Percentiles rank a stretch among this genome's conserved stretches.
These are phyloP conservation scores for Trichophyton simii DNA, from an alignment of 2,329 filamentous ascomycete species.

Conservation along the genomic window DNA sequence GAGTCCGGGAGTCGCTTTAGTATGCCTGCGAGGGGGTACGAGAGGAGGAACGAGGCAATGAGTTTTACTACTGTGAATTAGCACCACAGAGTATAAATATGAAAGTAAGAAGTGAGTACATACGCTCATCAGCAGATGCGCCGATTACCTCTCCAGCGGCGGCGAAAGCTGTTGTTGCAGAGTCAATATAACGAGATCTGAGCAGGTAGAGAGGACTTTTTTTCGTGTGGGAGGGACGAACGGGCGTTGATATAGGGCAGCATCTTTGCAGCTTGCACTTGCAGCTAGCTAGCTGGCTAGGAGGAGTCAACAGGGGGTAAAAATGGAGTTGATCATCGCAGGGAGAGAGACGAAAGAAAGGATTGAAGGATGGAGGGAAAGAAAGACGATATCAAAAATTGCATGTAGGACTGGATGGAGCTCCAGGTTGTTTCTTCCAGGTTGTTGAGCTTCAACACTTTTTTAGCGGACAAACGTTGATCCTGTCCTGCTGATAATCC, in stretches of 20 bases:
- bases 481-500: background rate
- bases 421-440: background rate
- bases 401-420: too few relatives aligned
- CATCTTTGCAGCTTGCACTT: conserved; percentile 33
- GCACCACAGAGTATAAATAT: background rate
- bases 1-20: conserved; percentile 83
- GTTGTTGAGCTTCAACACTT: background rate
- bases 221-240: conserved; percentile 19
- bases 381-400: background rate
- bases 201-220: too few relatives aligned
- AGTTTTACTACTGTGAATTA: conserved; percentile 46
- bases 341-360: background rate
- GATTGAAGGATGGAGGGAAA: background rate
- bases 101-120: conserved; percentile 5
- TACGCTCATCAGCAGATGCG: conserved; percentile 53
- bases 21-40: conserved; percentile 77
- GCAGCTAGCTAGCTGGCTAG: background rate
- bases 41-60: conserved; percentile 76
- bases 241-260: conserved; percentile 51
- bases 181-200: background rate
- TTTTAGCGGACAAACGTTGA: background rate
- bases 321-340: background rate
- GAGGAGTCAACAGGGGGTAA: background rate
- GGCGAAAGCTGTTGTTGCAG: conserved; percentile 42
- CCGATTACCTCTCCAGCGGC: conserved; percentile 47